Conservation (phyloP, 176 grass and related monocot species). For the Rhynchospora pubera region DNA sequence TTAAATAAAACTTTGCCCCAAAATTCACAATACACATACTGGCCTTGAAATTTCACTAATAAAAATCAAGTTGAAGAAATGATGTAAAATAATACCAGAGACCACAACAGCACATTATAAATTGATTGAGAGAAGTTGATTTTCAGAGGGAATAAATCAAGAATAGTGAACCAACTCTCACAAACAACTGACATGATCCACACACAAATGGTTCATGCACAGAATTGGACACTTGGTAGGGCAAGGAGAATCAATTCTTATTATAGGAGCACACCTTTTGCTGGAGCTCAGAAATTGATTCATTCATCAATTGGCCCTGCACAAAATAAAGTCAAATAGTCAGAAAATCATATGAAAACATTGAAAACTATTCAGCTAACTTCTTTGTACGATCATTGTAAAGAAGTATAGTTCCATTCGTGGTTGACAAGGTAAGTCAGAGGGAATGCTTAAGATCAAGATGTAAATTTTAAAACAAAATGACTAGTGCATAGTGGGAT, state of each 20-base stretch:
- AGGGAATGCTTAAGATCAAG: not conserved
- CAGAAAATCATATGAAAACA: not conserved
- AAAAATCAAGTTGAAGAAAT: not conserved
- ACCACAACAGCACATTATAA: not conserved
- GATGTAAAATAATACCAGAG: not conserved
- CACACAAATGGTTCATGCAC: not conserved
- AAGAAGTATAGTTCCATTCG: not conserved
- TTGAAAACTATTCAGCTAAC: not conserved
- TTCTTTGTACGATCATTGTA: not conserved
- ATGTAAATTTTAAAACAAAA: not conserved
- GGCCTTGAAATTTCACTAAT: not conserved
- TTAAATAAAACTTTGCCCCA: not conserved
- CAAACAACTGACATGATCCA: not conserved
- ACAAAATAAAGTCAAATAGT: not conserved
- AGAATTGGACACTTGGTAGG: not conserved
- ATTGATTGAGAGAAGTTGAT: not conserved
- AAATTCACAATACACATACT: not conserved
- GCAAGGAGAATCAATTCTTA: not conserved
- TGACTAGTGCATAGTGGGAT: not conserved
- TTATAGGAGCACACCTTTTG: slow-evolving; percentile 47
- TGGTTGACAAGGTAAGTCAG: not conserved
- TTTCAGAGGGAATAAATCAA: not conserved
- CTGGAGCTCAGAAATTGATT: slow-evolving; percentile 64
- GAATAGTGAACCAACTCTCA: not conserved
- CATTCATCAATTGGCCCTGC: slow-evolving; percentile 60